Evolutionary conservation across 2,329 filamentous ascomycete species (phyloP), one percentile per base, ranked within the genome.

Genomic region (Didymella glomerata): DNA sequence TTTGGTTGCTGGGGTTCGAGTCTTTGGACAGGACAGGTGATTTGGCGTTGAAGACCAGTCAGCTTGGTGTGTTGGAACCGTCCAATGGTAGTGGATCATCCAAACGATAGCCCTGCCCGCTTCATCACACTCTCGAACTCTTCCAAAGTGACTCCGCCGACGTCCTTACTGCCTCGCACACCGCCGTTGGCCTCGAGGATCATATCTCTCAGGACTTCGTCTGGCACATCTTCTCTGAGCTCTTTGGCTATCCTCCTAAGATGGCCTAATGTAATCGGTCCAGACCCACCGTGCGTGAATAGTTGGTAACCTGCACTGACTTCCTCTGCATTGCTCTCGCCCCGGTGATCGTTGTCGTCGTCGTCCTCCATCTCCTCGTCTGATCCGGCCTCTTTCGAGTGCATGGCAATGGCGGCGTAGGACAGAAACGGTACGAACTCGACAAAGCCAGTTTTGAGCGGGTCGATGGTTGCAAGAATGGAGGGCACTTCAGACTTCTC

Each of bases 161-260:
- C 58, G 47, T 75, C 86, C 11, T 90, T 85, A 16, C 90, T 69
- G 6, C 67, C 68, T 48, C 71, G 71, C 25, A 84, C 87, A 1
- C 91, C 92, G 2, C 91, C 91, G 77, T 96, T 97, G 48, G 94
- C 95, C 82, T 98, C 94, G 48, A 93, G 81, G 57, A 99, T 90
- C 95, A 99, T 99, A 80, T 97, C 93, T 79, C 86, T 87, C 72
- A 99, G 80, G 72, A 96, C 79, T 48, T 92, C 89, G 70, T 98
- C 95, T 59, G 87, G 86, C 24, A 96, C 88, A 50, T 88, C 92
- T 78, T 97, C 92, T 78, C 92, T 91, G 69, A 99, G 79, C 68
- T 92, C 86, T 67, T 86, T 87, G 41, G 93, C 93, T 53, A 97
- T 89, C 70, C 90, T 84, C 72, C 87, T 86, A 73, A 99, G 79